A percentile compares a stretch with the other conserved stretches of the same genome.
These are phyloP conservation scores for Pseudocercospora cruenta DNA, from an alignment of 2,329 filamentous ascomycete genomes.

Conservation along the genomic window DNA sequence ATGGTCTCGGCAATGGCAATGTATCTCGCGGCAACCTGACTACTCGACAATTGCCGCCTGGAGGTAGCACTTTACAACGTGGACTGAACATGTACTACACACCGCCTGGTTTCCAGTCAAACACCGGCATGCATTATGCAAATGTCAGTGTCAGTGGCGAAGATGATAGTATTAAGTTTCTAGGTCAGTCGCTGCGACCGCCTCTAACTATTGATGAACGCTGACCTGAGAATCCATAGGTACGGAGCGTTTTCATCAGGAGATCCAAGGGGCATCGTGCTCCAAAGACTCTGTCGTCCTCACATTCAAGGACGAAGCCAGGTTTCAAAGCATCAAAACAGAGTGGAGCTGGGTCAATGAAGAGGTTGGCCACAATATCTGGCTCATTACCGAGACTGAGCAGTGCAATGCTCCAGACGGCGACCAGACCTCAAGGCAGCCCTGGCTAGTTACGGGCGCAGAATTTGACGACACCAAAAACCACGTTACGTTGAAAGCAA, in stretches of 20 bases:
- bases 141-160: not conserved
- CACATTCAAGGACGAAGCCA: not conserved
- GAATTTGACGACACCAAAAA: not conserved
- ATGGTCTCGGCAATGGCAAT: not conserved
- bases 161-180: not conserved
- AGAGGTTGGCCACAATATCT: not conserved
- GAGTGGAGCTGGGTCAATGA: not conserved
- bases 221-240: not conserved
- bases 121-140: not conserved
- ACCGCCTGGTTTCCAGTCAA: not conserved
- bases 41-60: not conserved
- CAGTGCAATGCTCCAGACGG: not conserved
- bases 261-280: not conserved
- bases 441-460: not conserved
- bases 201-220: not conserved
- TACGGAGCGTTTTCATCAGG: not conserved
- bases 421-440: not conserved
- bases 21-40: not conserved
- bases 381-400: not conserved
- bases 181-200: not conserved
- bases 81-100: not conserved
- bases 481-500: not conserved
- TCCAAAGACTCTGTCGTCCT: not conserved
- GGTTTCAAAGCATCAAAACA: not conserved
- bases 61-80: not conserved